A percentile compares a stretch with the other conserved stretches of the same genome.
Conservation (phyloP, 495 filamentous ascomycete species). For the Neurospora sp. region DNA sequence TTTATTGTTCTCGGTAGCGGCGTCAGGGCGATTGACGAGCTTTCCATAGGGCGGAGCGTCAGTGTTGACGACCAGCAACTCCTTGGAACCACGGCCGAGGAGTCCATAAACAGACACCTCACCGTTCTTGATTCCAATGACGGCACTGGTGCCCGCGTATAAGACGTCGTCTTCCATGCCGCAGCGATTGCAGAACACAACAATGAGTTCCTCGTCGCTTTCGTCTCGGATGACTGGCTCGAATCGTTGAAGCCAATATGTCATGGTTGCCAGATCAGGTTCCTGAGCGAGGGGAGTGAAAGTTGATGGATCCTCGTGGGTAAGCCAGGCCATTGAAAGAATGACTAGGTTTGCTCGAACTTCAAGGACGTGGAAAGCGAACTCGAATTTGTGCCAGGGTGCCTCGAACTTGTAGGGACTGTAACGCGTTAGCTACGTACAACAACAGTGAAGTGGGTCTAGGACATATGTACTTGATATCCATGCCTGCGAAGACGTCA, state of each 20-base stretch:
- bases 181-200: constrained; percentile 76
- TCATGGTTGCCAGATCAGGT: constrained; percentile 71
- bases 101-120: constrained; percentile 56
- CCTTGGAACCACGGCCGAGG: constrained; percentile 53
- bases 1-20: not conserved
- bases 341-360: constrained; percentile 61
- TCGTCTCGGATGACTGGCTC: constrained; percentile 56
- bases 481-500: constrained; percentile 41
- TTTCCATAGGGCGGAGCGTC: constrained; percentile 19
- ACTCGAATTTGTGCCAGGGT: constrained; percentile 73
- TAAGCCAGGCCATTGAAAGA: constrained; percentile 85
- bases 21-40: constrained; percentile 13
- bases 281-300: constrained; percentile 33
- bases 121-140: constrained; percentile 64
- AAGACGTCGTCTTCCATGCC: constrained; percentile 57
- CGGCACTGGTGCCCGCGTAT: constrained; percentile 84
- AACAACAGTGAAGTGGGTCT: not conserved
- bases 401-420: constrained; percentile 50
- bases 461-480: constrained; percentile 48
- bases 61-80: constrained; percentile 57
- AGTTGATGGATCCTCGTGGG: constrained; percentile 39
- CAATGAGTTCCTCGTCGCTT: constrained; percentile 51
- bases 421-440: not conserved
- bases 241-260: constrained; percentile 78
- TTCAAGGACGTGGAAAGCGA: constrained; percentile 62